Conservation (phyloP, 345 rosid species). For the Psidium guajava region DNA sequence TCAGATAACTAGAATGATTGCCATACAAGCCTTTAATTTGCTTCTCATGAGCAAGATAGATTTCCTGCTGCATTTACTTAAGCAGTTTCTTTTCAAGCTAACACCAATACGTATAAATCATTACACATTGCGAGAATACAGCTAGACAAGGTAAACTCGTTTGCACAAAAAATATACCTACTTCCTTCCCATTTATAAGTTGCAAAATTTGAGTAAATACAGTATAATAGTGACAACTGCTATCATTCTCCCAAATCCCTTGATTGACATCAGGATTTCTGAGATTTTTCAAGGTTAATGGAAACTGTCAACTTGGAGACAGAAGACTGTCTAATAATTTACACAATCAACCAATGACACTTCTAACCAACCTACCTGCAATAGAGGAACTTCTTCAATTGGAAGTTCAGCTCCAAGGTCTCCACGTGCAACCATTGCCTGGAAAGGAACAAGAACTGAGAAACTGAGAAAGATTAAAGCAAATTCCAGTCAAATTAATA, state of each 20-base stretch:
- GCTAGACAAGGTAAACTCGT: background rate
- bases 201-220: background rate
- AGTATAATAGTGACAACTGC: background rate
- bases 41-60: background rate
- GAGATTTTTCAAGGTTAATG: background rate
- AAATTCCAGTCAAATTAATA: background rate
- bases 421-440: constrained; percentile 99
- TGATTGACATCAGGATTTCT: background rate
- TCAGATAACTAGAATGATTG: too few species aligned
- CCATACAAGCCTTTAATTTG: background rate
- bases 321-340: background rate
- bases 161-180: background rate
- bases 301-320: background rate
- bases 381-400: constrained; percentile 84
- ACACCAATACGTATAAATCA: background rate
- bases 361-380: constrained; percentile 52
- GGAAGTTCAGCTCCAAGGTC: constrained; percentile 99
- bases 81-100: background rate
- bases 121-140: background rate
- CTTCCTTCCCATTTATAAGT: background rate
- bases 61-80: background rate
- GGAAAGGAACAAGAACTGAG: background rate
- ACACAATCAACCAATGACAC: background rate
- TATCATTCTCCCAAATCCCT: background rate
- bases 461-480: background rate